A percentile compares a stretch with the other conserved stretches of the same genome.
Evolutionary conservation across 257 asterid species (phyloP).

Genomic region (Primulina huaijiensis): DNA sequence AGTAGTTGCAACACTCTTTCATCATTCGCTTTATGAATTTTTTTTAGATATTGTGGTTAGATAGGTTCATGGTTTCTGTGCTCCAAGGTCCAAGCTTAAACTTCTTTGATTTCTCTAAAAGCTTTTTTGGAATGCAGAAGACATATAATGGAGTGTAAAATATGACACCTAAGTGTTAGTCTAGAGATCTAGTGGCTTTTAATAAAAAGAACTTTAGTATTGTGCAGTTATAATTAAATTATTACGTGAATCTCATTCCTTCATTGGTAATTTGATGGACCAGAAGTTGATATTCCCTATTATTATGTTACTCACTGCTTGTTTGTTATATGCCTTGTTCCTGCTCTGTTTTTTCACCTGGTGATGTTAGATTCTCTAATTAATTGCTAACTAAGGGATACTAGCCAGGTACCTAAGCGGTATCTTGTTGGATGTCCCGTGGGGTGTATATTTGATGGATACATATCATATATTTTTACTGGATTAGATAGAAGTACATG

Average conservation of each 20-base stretch:
- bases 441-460: neutral
- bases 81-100: neutral
- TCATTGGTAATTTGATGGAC: neutral
- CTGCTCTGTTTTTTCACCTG: neutral
- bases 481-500: no score
- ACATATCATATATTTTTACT: no score
- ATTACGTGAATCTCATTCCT: neutral
- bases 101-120: neutral
- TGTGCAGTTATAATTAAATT: neutral
- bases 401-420: neutral
- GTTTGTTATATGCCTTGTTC: neutral
- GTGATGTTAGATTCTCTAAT: neutral
- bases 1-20: neutral
- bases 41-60: neutral
- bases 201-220: neutral
- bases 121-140: neutral
- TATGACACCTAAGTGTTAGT: neutral
- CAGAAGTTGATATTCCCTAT: neutral
- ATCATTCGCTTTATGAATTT: no score
- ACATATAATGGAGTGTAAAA: neutral
- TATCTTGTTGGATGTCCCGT: neutral
- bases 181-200: no score
- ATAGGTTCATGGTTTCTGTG: neutral
- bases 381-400: neutral
- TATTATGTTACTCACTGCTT: neutral